Percentiles rank a stretch among this genome's conserved stretches.
phyloP scores from a whole-genome alignment of 1,284 basidiomycete species.

The Trichosporon inkin region DNA sequence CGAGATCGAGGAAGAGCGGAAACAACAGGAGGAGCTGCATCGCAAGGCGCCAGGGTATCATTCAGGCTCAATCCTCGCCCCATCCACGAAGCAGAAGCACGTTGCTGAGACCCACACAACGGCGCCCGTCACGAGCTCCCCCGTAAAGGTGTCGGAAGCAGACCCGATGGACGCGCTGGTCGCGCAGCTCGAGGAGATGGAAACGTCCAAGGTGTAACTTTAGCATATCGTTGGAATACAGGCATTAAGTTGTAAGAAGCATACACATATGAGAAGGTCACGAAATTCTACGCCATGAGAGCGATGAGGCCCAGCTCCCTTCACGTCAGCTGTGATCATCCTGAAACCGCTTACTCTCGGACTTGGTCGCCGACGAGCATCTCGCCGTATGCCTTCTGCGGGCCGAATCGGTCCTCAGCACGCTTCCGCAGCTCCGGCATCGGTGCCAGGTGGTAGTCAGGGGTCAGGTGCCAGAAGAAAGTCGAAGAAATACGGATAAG shows the following conservation, averaged over 20 bases:
- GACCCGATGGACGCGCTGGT: constrained; percentile 79
- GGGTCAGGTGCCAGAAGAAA: constrained; percentile 88
- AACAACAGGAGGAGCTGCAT: constrained; percentile 53
- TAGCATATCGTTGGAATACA: background rate
- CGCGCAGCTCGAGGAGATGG: constrained; percentile 66
- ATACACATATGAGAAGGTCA: background rate
- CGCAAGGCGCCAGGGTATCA: constrained; percentile 49
- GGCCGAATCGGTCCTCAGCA: constrained; percentile 42
- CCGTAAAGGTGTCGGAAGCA: background rate
- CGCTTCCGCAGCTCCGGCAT: constrained; percentile 57
- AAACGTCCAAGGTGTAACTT: constrained; percentile 40
- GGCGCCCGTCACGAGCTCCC: background rate
- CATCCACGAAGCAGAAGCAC: constrained; percentile 18
- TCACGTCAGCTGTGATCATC: constrained; percentile 5
- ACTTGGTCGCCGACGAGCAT: constrained; percentile 86
- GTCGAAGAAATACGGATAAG: constrained; percentile 86
- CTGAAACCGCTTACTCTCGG: constrained; percentile 59
- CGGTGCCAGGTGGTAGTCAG: constrained; percentile 68
- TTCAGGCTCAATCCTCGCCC: constrained; percentile 41
- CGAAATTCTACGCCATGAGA: constrained; percentile 55
- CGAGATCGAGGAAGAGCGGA: constrained; percentile 70
- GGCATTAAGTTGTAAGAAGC: constrained; percentile 6
- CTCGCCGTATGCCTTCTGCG: constrained; percentile 59
- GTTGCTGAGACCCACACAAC: background rate
- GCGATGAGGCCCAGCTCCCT: constrained; percentile 80